phyloP scores from a whole-genome alignment of 2,329 filamentous ascomycete species.

The Arthrobotrys sinensis region DNA sequence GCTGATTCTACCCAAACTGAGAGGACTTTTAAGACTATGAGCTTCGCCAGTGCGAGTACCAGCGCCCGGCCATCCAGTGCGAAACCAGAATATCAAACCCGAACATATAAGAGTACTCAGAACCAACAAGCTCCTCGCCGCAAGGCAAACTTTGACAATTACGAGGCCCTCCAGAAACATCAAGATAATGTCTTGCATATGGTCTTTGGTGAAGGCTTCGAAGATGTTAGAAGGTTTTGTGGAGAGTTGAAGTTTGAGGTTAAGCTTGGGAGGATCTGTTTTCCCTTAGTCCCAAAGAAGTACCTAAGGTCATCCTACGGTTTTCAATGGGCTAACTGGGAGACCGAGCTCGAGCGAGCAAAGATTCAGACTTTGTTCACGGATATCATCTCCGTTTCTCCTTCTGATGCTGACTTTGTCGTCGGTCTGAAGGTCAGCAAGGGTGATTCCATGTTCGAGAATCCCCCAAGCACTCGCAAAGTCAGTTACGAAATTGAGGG shows the following conservation, averaged over 20 bases:
- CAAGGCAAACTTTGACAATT: constrained; percentile 30
- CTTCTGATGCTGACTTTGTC: constrained; percentile 59
- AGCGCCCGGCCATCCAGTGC: background rate
- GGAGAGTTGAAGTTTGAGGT: constrained; percentile 60
- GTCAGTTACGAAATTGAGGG: constrained; percentile 54
- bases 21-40: constrained; percentile 8
- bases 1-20: constrained; percentile 6
- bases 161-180: constrained; percentile 30
- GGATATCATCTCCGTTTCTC: constrained; percentile 51
- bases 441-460: constrained; percentile 68
- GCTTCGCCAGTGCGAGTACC: constrained; percentile 1
- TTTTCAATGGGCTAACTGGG: constrained; percentile 56
- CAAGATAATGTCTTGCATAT: constrained; percentile 27
- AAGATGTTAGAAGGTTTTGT: constrained; percentile 56
- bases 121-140: constrained; percentile 45
- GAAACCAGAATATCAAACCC: constrained; percentile 45
- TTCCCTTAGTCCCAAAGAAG: constrained; percentile 47
- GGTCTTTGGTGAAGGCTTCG: constrained; percentile 53
- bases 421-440: constrained; percentile 56
- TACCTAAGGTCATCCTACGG: constrained; percentile 46
- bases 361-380: constrained; percentile 52
- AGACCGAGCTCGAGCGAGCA: constrained; percentile 36
- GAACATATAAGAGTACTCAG: constrained; percentile 42
- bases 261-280: constrained; percentile 58
- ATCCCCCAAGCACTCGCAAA: constrained; percentile 32